A percentile compares a stretch with the other conserved stretches of the same genome.
These are phyloP conservation scores for Trypanosoma congolense DNA, from an alignment of 208 protist genomes.

Conservation along the genomic window DNA sequence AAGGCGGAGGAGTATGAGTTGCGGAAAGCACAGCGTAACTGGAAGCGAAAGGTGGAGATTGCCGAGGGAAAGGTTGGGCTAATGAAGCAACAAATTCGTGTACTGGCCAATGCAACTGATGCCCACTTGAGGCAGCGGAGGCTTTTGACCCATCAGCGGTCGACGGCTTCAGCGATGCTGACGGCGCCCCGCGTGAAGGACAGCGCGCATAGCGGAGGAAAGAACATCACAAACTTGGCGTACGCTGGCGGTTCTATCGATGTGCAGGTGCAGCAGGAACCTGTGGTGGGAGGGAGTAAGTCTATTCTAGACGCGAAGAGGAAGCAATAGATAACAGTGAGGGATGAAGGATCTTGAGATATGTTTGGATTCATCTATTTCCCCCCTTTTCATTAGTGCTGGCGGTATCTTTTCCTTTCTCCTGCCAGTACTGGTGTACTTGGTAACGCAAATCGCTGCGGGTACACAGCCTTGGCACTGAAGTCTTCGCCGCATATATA, in stretches of 20 bases:
- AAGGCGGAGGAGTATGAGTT: constrained; percentile 91
- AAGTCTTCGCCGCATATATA: too few relatives aligned
- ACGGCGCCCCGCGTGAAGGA: not conserved
- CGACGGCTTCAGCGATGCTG: not conserved
- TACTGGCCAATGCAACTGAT: constrained; percentile 22
- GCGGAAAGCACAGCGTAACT: constrained; percentile 82
- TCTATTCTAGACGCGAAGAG: constrained; percentile 24
- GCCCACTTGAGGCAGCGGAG: constrained; percentile 21
- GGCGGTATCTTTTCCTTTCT: too few relatives aligned
- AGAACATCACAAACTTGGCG: not conserved
- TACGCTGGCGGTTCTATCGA: constrained; percentile 6
- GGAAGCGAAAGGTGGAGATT: constrained; percentile 91
- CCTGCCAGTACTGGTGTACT: too few relatives aligned
- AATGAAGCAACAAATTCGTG: constrained; percentile 50
- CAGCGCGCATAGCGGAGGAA: not conserved
- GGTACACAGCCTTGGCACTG: too few relatives aligned
- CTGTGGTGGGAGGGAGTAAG: constrained; percentile 22
- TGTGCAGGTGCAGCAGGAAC: not conserved
- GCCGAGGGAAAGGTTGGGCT: constrained; percentile 66
- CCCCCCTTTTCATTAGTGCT: constrained; percentile 1
- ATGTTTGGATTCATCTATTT: not conserved
- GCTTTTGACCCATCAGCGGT: not conserved
- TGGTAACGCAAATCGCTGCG: too few relatives aligned
- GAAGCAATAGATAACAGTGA: not conserved
- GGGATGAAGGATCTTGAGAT: not conserved